Conservation (phyloP, 805 yeast species). For the Huiozyma naganishii region DNA sequence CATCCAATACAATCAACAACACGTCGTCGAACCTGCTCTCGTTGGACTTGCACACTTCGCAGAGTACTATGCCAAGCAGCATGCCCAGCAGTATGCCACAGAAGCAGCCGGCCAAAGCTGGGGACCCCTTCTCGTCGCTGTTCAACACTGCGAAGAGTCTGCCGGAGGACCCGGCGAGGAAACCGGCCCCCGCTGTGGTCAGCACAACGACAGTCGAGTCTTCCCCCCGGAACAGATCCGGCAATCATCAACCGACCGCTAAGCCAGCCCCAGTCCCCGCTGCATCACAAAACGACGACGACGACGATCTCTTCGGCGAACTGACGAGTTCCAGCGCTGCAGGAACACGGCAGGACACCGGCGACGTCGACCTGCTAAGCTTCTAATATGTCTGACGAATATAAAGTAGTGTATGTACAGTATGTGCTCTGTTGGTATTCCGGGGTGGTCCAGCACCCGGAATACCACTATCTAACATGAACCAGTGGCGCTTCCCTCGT, state of each 20-base stretch:
- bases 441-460: too few relatives aligned
- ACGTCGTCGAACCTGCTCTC: not conserved
- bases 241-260: not conserved
- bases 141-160: conserved; percentile 41
- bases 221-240: not conserved
- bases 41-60: too few relatives aligned
- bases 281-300: conserved; percentile 10
- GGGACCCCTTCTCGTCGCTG: conserved; percentile 65
- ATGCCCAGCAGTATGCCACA: not conserved
- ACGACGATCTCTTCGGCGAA: conserved; percentile 29
- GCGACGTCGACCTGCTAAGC: conserved; percentile 23
- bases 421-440: too few relatives aligned
- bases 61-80: not conserved
- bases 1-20: not conserved
- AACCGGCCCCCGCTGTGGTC: not conserved
- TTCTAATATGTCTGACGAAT: conserved; percentile 10
- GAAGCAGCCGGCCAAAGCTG: conserved; percentile 27
- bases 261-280: not conserved
- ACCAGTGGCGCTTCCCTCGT: not conserved
- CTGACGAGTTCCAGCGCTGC: conserved; percentile 12
- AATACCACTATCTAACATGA: too few relatives aligned
- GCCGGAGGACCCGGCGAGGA: too few relatives aligned
- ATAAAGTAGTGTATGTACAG: not conserved
- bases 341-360: not conserved
- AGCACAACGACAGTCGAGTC: not conserved